Conservation (phyloP, 2,329 filamentous ascomycete genomes). For the Tolypocladium nubicola region DNA sequence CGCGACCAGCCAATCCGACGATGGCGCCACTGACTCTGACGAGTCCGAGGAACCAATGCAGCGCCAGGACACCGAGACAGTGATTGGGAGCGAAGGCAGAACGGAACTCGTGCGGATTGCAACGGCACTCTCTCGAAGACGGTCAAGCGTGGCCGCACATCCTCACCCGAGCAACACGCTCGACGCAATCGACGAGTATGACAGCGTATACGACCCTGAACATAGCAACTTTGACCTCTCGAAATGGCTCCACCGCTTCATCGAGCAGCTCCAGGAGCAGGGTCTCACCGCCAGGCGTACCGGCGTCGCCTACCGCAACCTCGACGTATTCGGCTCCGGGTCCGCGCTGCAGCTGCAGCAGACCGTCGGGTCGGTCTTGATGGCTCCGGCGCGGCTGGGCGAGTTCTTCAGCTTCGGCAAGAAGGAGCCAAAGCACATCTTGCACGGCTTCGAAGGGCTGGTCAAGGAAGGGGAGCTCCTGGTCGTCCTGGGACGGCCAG, state of each 20-base stretch:
- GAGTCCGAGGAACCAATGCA: neutral
- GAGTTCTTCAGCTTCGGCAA: conserved; percentile 40
- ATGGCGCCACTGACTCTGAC: neutral
- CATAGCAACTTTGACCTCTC: conserved; percentile 27
- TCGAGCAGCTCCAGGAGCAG: conserved; percentile 38
- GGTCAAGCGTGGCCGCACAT: conserved; percentile 13
- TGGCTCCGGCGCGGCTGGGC: conserved; percentile 44
- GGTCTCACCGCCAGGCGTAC: conserved; percentile 42
- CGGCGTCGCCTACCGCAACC: conserved; percentile 53
- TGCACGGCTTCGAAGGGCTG: conserved; percentile 54
- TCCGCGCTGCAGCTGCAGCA: conserved; percentile 58
- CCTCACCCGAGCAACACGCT: conserved; percentile 7
- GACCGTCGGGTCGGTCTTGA: conserved; percentile 49
- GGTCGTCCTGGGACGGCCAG: conserved; percentile 57
- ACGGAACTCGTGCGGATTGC: conserved; percentile 28
- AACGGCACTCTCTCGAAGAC: conserved; percentile 25
- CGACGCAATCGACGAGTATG: conserved; percentile 12
- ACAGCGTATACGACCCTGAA: conserved; percentile 25
- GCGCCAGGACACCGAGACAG: conserved; percentile 4
- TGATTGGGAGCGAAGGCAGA: conserved; percentile 22
- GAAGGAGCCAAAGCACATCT: conserved; percentile 45
- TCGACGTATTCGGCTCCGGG: conserved; percentile 57
- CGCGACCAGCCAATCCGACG: neutral
- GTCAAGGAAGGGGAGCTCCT: conserved; percentile 56
- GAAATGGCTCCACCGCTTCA: conserved; percentile 29